A percentile compares a stretch with the other conserved stretches of the same genome.
These are phyloP conservation scores for Hordeum pubiflorum DNA, from an alignment of 202 grass and related monocot species.

Conservation along the genomic window DNA sequence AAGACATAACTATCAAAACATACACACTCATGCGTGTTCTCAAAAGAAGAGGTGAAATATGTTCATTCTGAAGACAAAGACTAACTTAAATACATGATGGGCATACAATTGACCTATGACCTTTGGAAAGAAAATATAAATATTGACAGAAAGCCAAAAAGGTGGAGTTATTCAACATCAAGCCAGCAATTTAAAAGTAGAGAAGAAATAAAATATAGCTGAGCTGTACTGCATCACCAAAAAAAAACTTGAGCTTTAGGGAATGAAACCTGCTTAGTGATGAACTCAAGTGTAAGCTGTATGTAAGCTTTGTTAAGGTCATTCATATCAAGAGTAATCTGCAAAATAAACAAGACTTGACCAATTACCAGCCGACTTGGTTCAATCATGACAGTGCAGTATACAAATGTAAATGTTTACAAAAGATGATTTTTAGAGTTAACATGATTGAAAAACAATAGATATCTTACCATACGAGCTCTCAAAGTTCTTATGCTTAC, in stretches of 20 bases:
- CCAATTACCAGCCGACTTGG: slow-evolving; percentile 16
- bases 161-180: slow-evolving; percentile 11
- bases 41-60: not conserved
- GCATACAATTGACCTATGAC: not conserved
- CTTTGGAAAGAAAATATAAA: not conserved
- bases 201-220: not conserved
- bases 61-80: not conserved
- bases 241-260: not conserved
- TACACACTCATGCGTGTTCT: not conserved
- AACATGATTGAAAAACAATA: slow-evolving; percentile 2
- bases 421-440: not conserved
- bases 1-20: slow-evolving; percentile 1
- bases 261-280: slow-evolving; percentile 68
- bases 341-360: slow-evolving; percentile 28
- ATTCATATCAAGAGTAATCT: slow-evolving; percentile 89
- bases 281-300: slow-evolving; percentile 84
- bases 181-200: slow-evolving; percentile 5
- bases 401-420: not conserved
- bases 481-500: slow-evolving; percentile 76
- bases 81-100: not conserved
- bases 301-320: slow-evolving; percentile 85
- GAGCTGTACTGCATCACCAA: not conserved
- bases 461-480: slow-evolving; percentile 76
- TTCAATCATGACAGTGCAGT: slow-evolving; percentile 4
- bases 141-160: not conserved